phyloP scores from a whole-genome alignment of 768 basidiomycete species.

The Termitomyces sp. region DNA sequence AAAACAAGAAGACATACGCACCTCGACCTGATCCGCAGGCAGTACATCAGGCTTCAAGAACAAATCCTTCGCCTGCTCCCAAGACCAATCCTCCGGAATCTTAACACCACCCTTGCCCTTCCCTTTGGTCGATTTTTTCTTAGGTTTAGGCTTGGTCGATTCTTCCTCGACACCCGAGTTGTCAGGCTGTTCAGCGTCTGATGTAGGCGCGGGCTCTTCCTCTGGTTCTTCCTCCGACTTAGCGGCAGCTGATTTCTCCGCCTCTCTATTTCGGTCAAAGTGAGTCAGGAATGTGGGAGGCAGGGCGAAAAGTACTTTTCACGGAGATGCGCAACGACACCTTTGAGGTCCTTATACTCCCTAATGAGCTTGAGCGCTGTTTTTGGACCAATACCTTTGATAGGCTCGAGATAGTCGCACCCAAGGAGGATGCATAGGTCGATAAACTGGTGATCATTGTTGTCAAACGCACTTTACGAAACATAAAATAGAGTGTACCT shows the following conservation, averaged over 20 bases:
- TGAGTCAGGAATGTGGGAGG: not conserved
- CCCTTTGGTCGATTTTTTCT: constrained; percentile 36
- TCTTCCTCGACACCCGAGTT: constrained; percentile 20
- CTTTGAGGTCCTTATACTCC: constrained; percentile 69
- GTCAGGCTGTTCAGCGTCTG: constrained; percentile 40
- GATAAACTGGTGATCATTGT: constrained; percentile 67
- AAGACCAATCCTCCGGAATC: constrained; percentile 95
- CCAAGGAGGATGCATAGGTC: constrained; percentile 96
- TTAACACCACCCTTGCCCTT: constrained; percentile 74
- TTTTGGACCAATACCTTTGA: constrained; percentile 94
- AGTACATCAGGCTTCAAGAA: constrained; percentile 89
- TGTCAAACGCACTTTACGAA: not conserved
- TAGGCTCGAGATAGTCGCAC: constrained; percentile 99
- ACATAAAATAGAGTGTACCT: constrained; percentile 39
- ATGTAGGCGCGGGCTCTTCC: constrained; percentile 39
- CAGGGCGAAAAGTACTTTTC: constrained; percentile 50
- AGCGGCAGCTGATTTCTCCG: constrained; percentile 34
- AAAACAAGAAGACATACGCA: constrained; percentile 21
- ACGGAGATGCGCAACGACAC: constrained; percentile 71
- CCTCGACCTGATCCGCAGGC: constrained; percentile 82
- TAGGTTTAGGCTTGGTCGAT: constrained; percentile 28
- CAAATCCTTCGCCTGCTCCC: constrained; percentile 89
- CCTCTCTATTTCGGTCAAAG: constrained; percentile 28
- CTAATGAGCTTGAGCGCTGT: constrained; percentile 89
- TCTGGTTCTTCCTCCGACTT: constrained; percentile 23